Conservation (phyloP, 2,329 filamentous ascomycete genomes). For the Cercospora sp. region DNA sequence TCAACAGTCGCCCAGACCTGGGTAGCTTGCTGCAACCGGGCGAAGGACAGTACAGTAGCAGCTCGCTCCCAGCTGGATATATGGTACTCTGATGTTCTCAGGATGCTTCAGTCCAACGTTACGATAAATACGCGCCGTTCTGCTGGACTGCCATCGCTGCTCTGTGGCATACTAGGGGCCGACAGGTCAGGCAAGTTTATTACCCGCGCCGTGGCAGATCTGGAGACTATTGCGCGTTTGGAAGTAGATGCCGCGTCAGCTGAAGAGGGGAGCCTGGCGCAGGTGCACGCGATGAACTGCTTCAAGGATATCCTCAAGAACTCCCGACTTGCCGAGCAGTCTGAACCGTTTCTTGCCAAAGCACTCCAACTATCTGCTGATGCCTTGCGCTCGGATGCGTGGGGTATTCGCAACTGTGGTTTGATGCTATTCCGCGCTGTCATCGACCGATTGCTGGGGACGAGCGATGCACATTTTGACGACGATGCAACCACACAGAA, state of each 20-base stretch:
- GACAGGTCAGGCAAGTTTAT: constrained; percentile 60
- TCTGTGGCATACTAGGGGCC: constrained; percentile 76
- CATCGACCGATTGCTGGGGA: constrained; percentile 75
- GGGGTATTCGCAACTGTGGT: constrained; percentile 93
- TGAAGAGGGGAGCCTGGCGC: constrained; percentile 65
- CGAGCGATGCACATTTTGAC: constrained; percentile 64
- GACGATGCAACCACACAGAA: constrained; percentile 50
- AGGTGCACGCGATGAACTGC: constrained; percentile 94
- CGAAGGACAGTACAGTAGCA: constrained; percentile 51
- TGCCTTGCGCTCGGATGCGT: constrained; percentile 77
- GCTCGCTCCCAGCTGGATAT: constrained; percentile 52
- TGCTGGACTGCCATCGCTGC: constrained; percentile 83
- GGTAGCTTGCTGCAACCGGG: constrained; percentile 71
- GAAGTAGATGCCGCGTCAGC: constrained; percentile 30
- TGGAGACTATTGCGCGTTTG: constrained; percentile 58
- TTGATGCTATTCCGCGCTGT: constrained; percentile 84
- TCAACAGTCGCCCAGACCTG: constrained; percentile 91
- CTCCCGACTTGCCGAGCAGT: constrained; percentile 69
- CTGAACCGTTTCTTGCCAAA: constrained; percentile 71
- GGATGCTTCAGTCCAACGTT: constrained; percentile 57
- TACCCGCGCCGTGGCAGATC: constrained; percentile 61
- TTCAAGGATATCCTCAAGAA: constrained; percentile 89
- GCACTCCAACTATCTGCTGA: constrained; percentile 77
- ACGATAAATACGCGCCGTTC: constrained; percentile 84
- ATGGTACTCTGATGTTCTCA: constrained; percentile 62